These are phyloP conservation scores for Kwoniella shivajii DNA, from an alignment of 1,284 basidiomycete genomes.

Conservation along the genomic window DNA sequence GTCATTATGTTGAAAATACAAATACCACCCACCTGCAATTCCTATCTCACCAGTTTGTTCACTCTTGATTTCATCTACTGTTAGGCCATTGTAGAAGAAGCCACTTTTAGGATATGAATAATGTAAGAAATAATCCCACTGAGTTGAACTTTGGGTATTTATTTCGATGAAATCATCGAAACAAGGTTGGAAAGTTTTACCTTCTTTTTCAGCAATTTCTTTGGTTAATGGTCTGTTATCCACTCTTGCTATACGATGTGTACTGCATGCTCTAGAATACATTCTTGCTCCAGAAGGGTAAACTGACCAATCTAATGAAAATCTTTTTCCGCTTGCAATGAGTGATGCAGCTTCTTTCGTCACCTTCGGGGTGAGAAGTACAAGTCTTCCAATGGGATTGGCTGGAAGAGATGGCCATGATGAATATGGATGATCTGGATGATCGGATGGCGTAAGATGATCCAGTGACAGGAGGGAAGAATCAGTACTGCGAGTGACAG, in stretches of 20 bases:
- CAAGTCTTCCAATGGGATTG: constrained; percentile 17
- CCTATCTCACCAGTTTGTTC: constrained; percentile 23
- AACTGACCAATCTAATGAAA: constrained; percentile 20
- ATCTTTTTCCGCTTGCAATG: constrained; percentile 14
- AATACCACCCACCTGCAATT: constrained; percentile 15
- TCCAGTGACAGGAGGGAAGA: constrained; percentile 11
- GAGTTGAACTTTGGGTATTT: constrained; percentile 24
- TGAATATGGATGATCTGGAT: constrained; percentile 19
- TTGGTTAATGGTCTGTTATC: constrained; percentile 6
- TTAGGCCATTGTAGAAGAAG: constrained; percentile 23
- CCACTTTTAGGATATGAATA: constrained; percentile 16
- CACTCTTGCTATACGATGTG: constrained; percentile 5
- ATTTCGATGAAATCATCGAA: constrained; percentile 22
- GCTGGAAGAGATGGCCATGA: constrained; percentile 24
- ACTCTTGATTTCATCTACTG: constrained; percentile 16
- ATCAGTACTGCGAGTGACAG: background rate
- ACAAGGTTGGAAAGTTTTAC: constrained; percentile 12
- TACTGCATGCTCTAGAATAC: constrained; percentile 3
- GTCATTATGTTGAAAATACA: background rate
- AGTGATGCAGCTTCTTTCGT: constrained; percentile 13
- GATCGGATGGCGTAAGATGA: constrained; percentile 14
- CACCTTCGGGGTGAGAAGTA: constrained; percentile 21
- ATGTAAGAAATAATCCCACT: constrained; percentile 28
- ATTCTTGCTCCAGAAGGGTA: constrained; percentile 17
- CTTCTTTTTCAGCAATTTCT: constrained; percentile 6